Conservation (phyloP, 2,329 filamentous ascomycete genomes). For the Xylaria hypoxylon region DNA sequence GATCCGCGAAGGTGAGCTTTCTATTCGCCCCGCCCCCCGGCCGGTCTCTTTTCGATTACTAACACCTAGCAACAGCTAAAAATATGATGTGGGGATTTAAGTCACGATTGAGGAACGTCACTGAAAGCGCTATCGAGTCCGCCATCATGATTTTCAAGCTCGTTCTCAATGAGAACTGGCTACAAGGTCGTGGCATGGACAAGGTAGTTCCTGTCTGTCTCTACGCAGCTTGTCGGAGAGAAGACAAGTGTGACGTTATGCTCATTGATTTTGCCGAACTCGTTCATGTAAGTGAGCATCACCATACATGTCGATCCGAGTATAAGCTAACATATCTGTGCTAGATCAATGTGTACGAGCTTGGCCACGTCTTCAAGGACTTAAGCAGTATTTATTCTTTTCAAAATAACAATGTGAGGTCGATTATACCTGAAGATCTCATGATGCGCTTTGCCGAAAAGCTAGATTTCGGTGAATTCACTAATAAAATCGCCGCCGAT, state of each 20-base stretch:
- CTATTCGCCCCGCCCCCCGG: not conserved
- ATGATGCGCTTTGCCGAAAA: conserved; percentile 92
- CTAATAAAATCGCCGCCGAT: conserved; percentile 86
- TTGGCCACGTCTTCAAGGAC: conserved; percentile 90
- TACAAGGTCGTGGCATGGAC: conserved; percentile 85
- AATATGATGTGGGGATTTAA: conserved; percentile 72
- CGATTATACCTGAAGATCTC: conserved; percentile 87
- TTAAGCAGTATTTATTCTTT: conserved; percentile 79
- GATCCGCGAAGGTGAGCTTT: conserved; percentile 60
- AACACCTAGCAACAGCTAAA: conserved; percentile 53
- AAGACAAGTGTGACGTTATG: conserved; percentile 85
- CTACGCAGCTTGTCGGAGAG: conserved; percentile 86
- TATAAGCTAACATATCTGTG: conserved; percentile 10
- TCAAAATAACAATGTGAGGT: conserved; percentile 67
- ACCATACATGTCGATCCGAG: conserved; percentile 3
- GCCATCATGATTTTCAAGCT: conserved; percentile 82
- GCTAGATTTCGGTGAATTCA: conserved; percentile 87
- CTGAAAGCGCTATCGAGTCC: conserved; percentile 71
- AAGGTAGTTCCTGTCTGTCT: conserved; percentile 91
- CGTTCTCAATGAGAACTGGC: conserved; percentile 79
- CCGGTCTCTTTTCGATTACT: conserved; percentile 3
- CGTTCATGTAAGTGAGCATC: conserved; percentile 55
- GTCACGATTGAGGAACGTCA: conserved; percentile 66
- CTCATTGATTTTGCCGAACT: conserved; percentile 95
- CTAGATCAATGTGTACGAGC: conserved; percentile 87